Conservation (phyloP, 2,329 filamentous ascomycete genomes). For the Grosmannia huntii region DNA sequence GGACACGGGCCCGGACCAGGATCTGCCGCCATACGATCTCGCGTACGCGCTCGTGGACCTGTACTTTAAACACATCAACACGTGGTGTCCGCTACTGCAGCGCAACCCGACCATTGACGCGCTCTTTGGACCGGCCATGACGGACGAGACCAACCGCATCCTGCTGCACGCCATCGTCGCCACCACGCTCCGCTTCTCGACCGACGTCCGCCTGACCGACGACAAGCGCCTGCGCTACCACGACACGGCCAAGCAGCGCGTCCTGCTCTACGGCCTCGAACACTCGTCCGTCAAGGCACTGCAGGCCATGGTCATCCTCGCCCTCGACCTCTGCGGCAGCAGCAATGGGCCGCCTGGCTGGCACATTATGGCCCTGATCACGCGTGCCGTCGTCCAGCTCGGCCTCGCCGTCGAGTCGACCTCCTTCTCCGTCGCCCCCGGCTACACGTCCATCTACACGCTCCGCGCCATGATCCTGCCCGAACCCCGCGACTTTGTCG, state of each 20-base stretch:
- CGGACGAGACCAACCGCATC: slow-evolving; percentile 72
- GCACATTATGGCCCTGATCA: slow-evolving; percentile 84
- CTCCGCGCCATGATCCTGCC: slow-evolving; percentile 73
- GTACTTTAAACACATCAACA: slow-evolving; percentile 70
- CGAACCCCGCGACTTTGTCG: slow-evolving; percentile 73
- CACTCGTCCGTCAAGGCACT: slow-evolving; percentile 81
- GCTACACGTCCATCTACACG: slow-evolving; percentile 79
- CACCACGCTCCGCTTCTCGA: slow-evolving; percentile 74
- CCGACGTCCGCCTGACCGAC: slow-evolving; percentile 59
- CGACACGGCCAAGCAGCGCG: slow-evolving; percentile 69
- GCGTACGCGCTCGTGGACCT: slow-evolving; percentile 61
- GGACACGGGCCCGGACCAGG: slow-evolving; percentile 42
- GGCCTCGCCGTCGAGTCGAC: slow-evolving; percentile 74
- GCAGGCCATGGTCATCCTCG: slow-evolving; percentile 77
- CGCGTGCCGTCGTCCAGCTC: slow-evolving; percentile 76
- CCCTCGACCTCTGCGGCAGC: slow-evolving; percentile 70
- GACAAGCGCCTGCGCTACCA: slow-evolving; percentile 65
- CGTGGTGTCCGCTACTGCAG: slow-evolving; percentile 85
- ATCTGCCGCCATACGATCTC: slow-evolving; percentile 62
- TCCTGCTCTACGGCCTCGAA: slow-evolving; percentile 76
- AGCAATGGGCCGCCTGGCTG: slow-evolving; percentile 85
- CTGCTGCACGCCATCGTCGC: slow-evolving; percentile 81
- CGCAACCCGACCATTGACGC: slow-evolving; percentile 68
- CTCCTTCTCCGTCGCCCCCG: slow-evolving; percentile 64
- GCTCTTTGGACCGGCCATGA: slow-evolving; percentile 62